Base-by-base conservation (phyloP, 257 asterid genomes). In the Echium plantagineum region DNA sequence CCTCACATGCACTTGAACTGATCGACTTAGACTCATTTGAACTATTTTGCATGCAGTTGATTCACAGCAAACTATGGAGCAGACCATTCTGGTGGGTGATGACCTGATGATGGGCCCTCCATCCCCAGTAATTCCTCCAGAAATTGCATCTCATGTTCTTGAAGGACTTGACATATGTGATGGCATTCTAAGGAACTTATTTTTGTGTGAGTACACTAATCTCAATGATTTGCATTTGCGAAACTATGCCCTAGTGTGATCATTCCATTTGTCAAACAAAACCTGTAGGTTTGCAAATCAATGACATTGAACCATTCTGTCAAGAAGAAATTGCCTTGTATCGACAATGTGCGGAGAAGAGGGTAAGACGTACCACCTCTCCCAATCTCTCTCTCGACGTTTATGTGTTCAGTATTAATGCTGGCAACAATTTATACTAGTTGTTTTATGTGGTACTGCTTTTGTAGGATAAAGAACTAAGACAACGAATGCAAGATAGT, bases 101-200 rank as follows among this genome's bases (percentile, higher is more conserved):
- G 97, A 93, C 77, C 83, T 93, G 71, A 93, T 93, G 98, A 75
- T 77, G 91, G 97, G 96, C 17, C 98, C 89, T 6, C 96, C 97
- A 42, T 86, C 96, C 21, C 99, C 95, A 5, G 24, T 89, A 64
- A 82, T 93, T 71, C 97, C 99, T 54, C 91, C 96, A 38, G 96
- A 93, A 75, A 93, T 89, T 66, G 96, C 95, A 2, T 81, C 99
- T 60, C 99, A 89, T 32, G 97, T 93, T 57, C 95, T 93, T 47
- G 81, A 86, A 77, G 98, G 97, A 48, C 94, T 86, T 64, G 83
- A 93, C 71, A 65, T 83, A 58, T 93, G 99, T 63, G 97, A 89
- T 68, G 94, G 96, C 66, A 81, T 89, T 65, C 76, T 93, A 82
- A 85, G 97, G 65, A 93, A 89, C 74, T 76, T 93, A 26, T 89